Evolutionary conservation across 192 early-diverging fungal species (phyloP), one percentile per base, ranked within the genome.

Genomic region (Coemansia asiatica): DNA sequence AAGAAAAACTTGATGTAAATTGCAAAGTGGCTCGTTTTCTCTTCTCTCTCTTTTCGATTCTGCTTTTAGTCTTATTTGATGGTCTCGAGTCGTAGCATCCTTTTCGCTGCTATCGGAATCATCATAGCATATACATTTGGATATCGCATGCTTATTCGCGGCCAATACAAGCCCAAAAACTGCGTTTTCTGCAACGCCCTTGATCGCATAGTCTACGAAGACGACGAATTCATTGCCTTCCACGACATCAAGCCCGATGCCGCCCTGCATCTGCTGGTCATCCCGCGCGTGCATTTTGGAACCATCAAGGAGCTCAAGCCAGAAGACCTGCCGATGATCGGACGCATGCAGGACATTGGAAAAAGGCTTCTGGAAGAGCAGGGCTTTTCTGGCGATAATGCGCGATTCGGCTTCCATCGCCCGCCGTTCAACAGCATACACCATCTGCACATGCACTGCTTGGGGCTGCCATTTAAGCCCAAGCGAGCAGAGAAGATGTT

Each of bases 391-490:
- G 67, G 50, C 21, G 66, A 69, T 6, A 64, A 51, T 6, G 62
- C 71, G 19, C 67, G 79, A 8, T 76, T 76, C 21, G 79, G 79
- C 48, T 82, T 82, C 68, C 79, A 82, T 26, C 70, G 69, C 23
- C 79, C 79, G 59, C 79, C 79, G 5, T 82, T 74, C 62, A 75
- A 76, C 59, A 76, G 74, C 65, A 48, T 82, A 26, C 74, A 82
- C 55, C 79, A 82, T 62, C 49, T 82, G 64, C 79, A 82, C 58
- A 71, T 82, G 74, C 79, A 82, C 71, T 82, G 79, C 28, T 56
- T 82, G 10, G 79, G 79, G 4, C 65, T 82, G 35, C 79, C 79
- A 27, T 76, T 82, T 48, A 64, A 64, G 59, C 71, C 64, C 6
- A 48, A 26, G n/a, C 63, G 60, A 4, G 74, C 79, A 10, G 62